Evolutionary conservation across 192 early-diverging fungal species (phyloP).

Genomic region (Dimargaris cristalligena): DNA sequence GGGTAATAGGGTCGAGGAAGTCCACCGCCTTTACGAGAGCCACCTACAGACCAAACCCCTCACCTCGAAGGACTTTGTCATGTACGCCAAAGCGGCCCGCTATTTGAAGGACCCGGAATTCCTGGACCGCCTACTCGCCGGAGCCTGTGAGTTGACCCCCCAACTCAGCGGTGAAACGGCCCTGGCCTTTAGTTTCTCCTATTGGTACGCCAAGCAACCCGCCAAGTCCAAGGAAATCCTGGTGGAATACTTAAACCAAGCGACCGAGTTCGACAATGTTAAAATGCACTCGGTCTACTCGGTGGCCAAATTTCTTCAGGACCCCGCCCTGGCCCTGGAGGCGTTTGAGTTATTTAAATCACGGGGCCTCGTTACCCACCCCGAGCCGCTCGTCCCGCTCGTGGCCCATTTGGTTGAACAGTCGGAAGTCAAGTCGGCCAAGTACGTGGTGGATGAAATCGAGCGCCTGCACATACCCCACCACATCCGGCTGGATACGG

Average conservation of each 20-base stretch:
- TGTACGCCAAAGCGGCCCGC: no score
- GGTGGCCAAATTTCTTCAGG: neutral
- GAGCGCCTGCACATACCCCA: neutral
- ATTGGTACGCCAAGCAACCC: neutral
- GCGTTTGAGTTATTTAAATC: neutral
- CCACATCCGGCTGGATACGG: neutral
- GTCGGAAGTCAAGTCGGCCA: neutral
- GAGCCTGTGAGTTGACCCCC: no score
- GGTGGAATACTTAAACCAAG: neutral
- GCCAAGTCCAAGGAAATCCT: neutral
- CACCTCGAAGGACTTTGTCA: no score
- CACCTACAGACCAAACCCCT: no score
- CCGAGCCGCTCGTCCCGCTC: neutral
- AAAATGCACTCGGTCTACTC: neutral
- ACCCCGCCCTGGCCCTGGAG: conserved; percentile 3
- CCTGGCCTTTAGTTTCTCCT: neutral
- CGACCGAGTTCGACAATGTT: neutral
- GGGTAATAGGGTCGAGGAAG: no score
- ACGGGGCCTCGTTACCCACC: neutral
- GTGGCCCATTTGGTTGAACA: neutral
- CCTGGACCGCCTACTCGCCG: no score
- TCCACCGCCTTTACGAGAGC: no score
- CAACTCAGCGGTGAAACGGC: neutral
- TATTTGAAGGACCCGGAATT: no score
- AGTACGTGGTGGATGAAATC: neutral